Evolutionary conservation across 805 yeast species (phyloP).

Genomic region (Pichia manshurica): DNA sequence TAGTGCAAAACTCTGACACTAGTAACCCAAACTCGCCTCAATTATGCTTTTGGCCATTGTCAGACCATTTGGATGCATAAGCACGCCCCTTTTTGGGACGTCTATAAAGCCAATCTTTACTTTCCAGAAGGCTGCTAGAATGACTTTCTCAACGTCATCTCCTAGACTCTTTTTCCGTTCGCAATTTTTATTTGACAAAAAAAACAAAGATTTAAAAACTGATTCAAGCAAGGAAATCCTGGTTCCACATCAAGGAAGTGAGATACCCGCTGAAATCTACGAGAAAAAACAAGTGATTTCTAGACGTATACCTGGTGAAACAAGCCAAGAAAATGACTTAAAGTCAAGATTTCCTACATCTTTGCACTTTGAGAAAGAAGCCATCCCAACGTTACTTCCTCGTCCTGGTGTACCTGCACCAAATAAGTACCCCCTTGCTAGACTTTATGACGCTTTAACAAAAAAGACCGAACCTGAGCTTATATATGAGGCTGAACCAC

Average conservation of each 20-base stretch:
- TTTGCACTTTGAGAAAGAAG: slow-evolving; percentile 60
- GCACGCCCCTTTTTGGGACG: not conserved
- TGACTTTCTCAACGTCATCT: not conserved
- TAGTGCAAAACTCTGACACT: no score
- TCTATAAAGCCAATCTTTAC: not conserved
- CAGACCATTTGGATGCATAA: not conserved
- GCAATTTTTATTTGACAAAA: not conserved
- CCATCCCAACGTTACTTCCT: slow-evolving; percentile 62
- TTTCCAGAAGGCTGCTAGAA: not conserved
- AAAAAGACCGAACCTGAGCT: slow-evolving; percentile 60
- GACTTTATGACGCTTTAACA: slow-evolving; percentile 51
- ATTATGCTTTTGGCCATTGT: not conserved
- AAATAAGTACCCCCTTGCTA: slow-evolving; percentile 51
- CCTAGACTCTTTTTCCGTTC: not conserved
- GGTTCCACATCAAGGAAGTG: slow-evolving; percentile 7
- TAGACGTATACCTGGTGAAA: slow-evolving; percentile 53
- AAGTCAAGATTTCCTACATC: slow-evolving; percentile 54
- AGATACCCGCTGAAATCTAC: slow-evolving; percentile 20
- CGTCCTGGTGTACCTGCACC: slow-evolving; percentile 75
- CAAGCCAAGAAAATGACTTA: slow-evolving; percentile 39
- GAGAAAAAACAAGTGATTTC: slow-evolving; percentile 30
- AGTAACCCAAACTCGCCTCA: no score
- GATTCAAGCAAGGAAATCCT: slow-evolving; percentile 1
- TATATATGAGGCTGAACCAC: slow-evolving; percentile 80
- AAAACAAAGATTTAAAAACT: not conserved